phyloP scores from a whole-genome alignment of 2,329 filamentous ascomycete species.

The Penicillium griseofulvum region DNA sequence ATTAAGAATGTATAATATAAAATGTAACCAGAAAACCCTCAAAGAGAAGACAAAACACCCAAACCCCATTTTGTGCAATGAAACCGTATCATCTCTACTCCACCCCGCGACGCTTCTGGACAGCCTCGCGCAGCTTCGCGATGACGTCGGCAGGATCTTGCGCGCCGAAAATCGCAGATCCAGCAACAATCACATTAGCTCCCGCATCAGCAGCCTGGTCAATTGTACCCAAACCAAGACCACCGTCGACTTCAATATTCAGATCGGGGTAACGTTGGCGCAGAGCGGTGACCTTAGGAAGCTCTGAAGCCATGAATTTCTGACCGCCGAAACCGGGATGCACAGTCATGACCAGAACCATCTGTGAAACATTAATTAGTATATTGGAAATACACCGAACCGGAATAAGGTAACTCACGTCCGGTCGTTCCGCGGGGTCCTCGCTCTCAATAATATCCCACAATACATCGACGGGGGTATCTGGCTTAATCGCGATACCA shows the following conservation, averaged over 20 bases:
- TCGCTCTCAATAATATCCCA: conserved; percentile 81
- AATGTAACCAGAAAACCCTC: not conserved
- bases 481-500: conserved; percentile 93
- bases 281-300: conserved; percentile 87
- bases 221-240: conserved; percentile 82
- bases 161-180: conserved; percentile 92
- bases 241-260: conserved; percentile 97
- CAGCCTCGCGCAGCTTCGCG: conserved; percentile 70
- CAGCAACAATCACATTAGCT: conserved; percentile 96
- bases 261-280: conserved; percentile 82
- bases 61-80: conserved; percentile 15
- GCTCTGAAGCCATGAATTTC: conserved; percentile 95
- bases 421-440: conserved; percentile 73
- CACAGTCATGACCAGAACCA: conserved; percentile 98
- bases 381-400: not conserved
- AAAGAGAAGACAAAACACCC: conserved; percentile 11
- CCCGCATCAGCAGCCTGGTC: conserved; percentile 92
- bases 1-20: conserved; percentile 18
- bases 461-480: conserved; percentile 84
- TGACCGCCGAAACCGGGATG: conserved; percentile 96
- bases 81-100: conserved; percentile 8
- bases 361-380: conserved; percentile 54
- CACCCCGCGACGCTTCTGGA: conserved; percentile 58
- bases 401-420: conserved; percentile 60
- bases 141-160: conserved; percentile 87